These are phyloP conservation scores for Colletotrichum camelliae DNA, from an alignment of 2,329 filamentous ascomycete genomes.

Conservation along the genomic window DNA sequence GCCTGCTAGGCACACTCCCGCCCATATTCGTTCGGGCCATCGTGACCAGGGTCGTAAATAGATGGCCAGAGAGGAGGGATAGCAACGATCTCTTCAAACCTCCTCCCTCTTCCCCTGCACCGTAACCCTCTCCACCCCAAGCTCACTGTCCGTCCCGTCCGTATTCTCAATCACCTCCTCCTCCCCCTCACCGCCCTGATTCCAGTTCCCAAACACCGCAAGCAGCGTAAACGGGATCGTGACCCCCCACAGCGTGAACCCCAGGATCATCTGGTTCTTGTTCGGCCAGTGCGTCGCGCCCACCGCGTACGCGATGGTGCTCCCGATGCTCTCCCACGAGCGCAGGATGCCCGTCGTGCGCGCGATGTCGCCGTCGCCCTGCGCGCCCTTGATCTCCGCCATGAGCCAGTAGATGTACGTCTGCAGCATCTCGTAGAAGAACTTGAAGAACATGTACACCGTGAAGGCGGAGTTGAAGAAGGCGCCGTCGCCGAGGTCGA, in stretches of 20 bases:
- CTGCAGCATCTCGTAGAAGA: constrained; percentile 15
- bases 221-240: constrained; percentile 14
- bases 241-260: constrained; percentile 2
- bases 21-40: too few relatives aligned
- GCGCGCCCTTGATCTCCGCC: constrained; percentile 15
- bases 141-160: neutral
- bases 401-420: constrained; percentile 19
- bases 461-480: constrained; percentile 12
- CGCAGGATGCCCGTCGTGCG: constrained; percentile 10
- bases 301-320: constrained; percentile 9
- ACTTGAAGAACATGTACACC: constrained; percentile 19
- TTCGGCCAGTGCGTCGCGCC: constrained; percentile 14
- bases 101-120: neutral
- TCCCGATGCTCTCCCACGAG: constrained; percentile 12
- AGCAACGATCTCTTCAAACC: neutral
- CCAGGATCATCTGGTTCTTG: constrained; percentile 11
- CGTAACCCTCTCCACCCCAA: neutral
- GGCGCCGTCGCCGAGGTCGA: constrained; percentile 5
- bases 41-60: too few relatives aligned
- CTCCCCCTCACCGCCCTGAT: neutral
- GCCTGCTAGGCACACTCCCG: too few relatives aligned
- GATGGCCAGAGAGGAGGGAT: too few relatives aligned
- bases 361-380: constrained; percentile 10
- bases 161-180: neutral
- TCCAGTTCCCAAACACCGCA: constrained; percentile 13